phyloP scores from a whole-genome alignment of 257 asterid species.

The Solanum megistacrolobum region DNA sequence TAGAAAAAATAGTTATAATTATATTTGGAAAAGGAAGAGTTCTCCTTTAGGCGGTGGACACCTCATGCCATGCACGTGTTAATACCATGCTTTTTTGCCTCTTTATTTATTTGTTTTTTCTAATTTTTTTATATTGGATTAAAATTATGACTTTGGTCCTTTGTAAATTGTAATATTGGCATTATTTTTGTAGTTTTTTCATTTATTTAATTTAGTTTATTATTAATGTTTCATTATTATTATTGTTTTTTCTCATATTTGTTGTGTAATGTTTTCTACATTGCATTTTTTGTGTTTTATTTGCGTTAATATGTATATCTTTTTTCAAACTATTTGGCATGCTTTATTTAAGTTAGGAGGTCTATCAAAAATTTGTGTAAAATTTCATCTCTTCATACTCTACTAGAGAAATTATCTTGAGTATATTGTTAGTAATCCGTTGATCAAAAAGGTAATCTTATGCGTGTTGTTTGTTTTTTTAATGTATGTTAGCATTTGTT shows the following conservation, averaged over 20 bases:
- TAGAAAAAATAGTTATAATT: no score
- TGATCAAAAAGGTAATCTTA: no score
- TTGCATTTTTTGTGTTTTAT: neutral
- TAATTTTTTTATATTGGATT: no score
- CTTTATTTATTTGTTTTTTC: neutral
- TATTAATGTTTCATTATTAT: no score
- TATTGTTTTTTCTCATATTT: neutral
- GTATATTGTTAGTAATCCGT: no score
- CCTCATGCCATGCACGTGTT: conserved; percentile 2
- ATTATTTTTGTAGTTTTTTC: neutral
- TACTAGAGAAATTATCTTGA: no score
- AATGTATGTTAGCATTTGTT: neutral
- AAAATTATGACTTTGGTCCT: neutral
- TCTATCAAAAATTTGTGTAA: no score
- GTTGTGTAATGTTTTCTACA: neutral
- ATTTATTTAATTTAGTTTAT: no score
- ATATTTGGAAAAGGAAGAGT: neutral
- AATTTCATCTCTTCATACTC: no score
- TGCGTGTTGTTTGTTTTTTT: no score
- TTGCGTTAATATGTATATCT: neutral
- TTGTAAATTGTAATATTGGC: neutral
- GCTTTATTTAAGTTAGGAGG: neutral
- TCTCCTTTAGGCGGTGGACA: neutral
- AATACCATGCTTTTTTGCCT: neutral
- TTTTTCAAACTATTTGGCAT: neutral